Evolutionary conservation across 805 yeast genomes (phyloP), one percentile per base, ranked within the genome.

Genomic region (Candida peoriensis): DNA sequence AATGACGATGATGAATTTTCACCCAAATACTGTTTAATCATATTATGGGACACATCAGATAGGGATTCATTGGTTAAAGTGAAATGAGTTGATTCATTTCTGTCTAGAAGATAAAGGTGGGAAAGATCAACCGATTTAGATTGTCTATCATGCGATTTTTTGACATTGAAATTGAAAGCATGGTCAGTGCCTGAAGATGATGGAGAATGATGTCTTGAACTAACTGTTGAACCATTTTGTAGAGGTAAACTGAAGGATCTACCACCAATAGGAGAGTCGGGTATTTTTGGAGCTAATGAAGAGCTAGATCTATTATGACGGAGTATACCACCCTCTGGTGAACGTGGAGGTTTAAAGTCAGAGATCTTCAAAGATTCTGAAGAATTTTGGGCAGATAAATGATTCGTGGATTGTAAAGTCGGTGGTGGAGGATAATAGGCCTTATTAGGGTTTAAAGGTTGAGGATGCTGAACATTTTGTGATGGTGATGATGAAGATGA

Each of bases 21-120:
- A n/a, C 81, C 81, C 36, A 78, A 55, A 48, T 74, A 72, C 43
- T 66, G 74, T 36, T 67, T 69, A 42, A 76, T 64, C 41, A 68
- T 41, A 47, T 66, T 68, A 39, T 77, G 82, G 24, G 72, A 65
- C 36, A 70, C 63, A 55, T 72, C 81, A 2, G 73, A 70, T 37
- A 70, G 51, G 10, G 57, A 49, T 43, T 65, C 68, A 35, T 58
- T 60, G 2, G 70, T 63, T 11, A 63, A 41, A 1, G 67, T 64
- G 43, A 47, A 53, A 38, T 58, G 67, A 7, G 63, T 41, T 8
- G 60, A 58, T 18, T 48, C 55, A 32, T 45, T 45, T 16, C 56
- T 46, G 32, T 55, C 60, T 46, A 57, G 44, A 32, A 59, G 40
- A 39, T 66, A 65, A 42, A 66, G 34, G 37, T 66, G 70, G 3